These are phyloP conservation scores for Avena eriantha DNA, from an alignment of 176 grass and related monocot species.

Conservation along the genomic window DNA sequence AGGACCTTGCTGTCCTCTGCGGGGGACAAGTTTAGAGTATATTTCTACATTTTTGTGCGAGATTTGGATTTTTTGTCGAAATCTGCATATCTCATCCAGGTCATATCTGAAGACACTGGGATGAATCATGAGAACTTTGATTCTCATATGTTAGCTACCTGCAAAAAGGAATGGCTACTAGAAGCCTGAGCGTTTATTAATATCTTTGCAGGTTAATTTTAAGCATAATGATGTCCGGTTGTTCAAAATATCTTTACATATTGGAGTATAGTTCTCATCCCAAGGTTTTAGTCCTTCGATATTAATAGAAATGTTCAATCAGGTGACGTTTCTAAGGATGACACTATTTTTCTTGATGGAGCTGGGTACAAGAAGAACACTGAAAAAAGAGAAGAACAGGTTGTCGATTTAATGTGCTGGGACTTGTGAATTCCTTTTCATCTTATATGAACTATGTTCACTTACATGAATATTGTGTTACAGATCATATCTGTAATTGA, in stretches of 20 bases:
- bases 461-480: constrained; percentile 9
- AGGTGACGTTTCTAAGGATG: constrained; percentile 99
- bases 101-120: constrained; percentile 93
- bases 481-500: constrained; percentile 91
- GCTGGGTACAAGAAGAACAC: constrained; percentile 85
- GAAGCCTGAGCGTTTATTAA: neutral
- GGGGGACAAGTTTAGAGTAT: constrained; percentile 49
- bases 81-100: constrained; percentile 40
- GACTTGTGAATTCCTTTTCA: neutral
- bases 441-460: neutral
- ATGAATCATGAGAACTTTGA: constrained; percentile 94
- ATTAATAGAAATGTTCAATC: constrained; percentile 7
- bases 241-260: neutral
- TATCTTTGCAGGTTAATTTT: constrained; percentile 5
- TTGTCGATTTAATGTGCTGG: neutral
- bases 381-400: constrained; percentile 88
- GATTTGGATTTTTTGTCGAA: neutral
- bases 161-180: constrained; percentile 63
- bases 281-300: neutral
- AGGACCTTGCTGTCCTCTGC: constrained; percentile 86
- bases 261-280: neutral
- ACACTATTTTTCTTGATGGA: constrained; percentile 97
- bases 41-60: neutral
- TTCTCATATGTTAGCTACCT: constrained; percentile 71
- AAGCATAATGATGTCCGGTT: neutral